A percentile compares a stretch with the other conserved stretches of the same genome.
Evolutionary conservation across 2,329 filamentous ascomycete genomes (phyloP).

Genomic region (Didymella sp.): DNA sequence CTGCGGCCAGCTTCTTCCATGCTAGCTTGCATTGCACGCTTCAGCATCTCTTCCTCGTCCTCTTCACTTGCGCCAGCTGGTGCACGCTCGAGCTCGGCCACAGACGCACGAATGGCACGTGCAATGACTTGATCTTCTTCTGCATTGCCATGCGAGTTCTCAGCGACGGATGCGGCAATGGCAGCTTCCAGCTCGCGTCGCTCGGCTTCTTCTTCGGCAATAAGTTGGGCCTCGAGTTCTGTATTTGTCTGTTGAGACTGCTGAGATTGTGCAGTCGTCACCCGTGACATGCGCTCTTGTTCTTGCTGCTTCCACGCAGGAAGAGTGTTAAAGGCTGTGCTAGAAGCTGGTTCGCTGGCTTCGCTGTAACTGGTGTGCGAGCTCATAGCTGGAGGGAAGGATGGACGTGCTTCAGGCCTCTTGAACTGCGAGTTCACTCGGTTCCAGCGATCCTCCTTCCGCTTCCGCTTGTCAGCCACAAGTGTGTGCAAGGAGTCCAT

Average conservation of each 20-base stretch:
- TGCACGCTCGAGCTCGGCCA: conserved; percentile 62
- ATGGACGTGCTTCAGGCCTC: conserved; percentile 26
- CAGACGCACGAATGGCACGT: conserved; percentile 74
- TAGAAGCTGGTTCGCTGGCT: conserved; percentile 20
- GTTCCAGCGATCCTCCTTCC: conserved; percentile 46
- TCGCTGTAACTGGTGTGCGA: conserved; percentile 26
- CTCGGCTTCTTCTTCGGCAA: conserved; percentile 49
- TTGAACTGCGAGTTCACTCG: conserved; percentile 33
- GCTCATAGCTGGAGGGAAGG: conserved; percentile 21
- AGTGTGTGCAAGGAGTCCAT: conserved; percentile 61
- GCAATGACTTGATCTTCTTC: conserved; percentile 76
- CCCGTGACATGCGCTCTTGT: conserved; percentile 35
- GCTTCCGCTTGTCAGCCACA: conserved; percentile 46
- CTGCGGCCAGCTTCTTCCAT: conserved; percentile 53
- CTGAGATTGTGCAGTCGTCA: conserved; percentile 19
- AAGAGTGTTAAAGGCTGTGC: conserved; percentile 26
- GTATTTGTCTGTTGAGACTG: conserved; percentile 21
- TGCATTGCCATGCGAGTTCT: conserved; percentile 72
- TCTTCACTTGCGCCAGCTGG: conserved; percentile 44
- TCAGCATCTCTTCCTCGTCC: conserved; percentile 56
- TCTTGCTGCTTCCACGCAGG: conserved; percentile 29
- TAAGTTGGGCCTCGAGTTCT: conserved; percentile 32
- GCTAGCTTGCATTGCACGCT: conserved; percentile 60
- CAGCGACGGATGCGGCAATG: conserved; percentile 67
- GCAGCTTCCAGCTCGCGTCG: conserved; percentile 73